A percentile compares a stretch with the other conserved stretches of the same genome.
Conservation (phyloP, 371 early-diverging fungal genomes). For the Apophysomyces ossiformis region DNA sequence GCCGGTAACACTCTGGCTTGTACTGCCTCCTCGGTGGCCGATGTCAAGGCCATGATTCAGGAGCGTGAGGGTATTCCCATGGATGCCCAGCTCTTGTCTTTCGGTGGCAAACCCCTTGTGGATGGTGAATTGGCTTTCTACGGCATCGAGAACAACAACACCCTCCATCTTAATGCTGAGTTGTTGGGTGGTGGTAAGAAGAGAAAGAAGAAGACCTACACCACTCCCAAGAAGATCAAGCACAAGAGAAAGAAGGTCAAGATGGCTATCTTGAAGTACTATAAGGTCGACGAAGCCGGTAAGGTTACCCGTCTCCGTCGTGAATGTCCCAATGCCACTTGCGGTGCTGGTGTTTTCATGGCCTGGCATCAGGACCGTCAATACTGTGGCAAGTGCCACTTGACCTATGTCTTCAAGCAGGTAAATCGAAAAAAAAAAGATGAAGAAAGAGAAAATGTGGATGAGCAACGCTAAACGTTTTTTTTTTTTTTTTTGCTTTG, state of each 20-base stretch:
- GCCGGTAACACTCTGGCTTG: constrained; percentile 86
- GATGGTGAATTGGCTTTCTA: constrained; percentile 75
- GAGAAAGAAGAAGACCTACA: constrained; percentile 98
- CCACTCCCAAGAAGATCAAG: constrained; percentile 98
- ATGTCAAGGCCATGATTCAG: constrained; percentile 89
- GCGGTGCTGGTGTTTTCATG: constrained; percentile 99
- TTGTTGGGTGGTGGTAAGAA: constrained; percentile 93
- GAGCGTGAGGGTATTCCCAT: constrained; percentile 93
- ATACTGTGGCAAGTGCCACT: constrained; percentile 81
- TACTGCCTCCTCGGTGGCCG: constrained; percentile 83
- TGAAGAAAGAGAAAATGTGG: not conserved
- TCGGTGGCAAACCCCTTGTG: constrained; percentile 91
- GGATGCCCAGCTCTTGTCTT: constrained; percentile 92
- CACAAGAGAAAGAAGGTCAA: constrained; percentile 98
- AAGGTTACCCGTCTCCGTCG: constrained; percentile 97
- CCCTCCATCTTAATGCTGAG: constrained; percentile 78
- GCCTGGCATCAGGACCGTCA: constrained; percentile 96
- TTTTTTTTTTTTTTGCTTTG: constrained; percentile 16
- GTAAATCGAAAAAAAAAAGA: not conserved
- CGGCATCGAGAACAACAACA: constrained; percentile 89
- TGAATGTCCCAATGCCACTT: constrained; percentile 90
- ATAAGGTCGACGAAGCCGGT: constrained; percentile 94
- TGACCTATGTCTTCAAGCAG: constrained; percentile 61
- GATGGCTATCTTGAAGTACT: constrained; percentile 95
- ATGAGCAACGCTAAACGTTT: constrained; percentile 13